Evolutionary conservation across 2,329 filamentous ascomycete species (phyloP).

Genomic region (Aspergillus spinulosporus): DNA sequence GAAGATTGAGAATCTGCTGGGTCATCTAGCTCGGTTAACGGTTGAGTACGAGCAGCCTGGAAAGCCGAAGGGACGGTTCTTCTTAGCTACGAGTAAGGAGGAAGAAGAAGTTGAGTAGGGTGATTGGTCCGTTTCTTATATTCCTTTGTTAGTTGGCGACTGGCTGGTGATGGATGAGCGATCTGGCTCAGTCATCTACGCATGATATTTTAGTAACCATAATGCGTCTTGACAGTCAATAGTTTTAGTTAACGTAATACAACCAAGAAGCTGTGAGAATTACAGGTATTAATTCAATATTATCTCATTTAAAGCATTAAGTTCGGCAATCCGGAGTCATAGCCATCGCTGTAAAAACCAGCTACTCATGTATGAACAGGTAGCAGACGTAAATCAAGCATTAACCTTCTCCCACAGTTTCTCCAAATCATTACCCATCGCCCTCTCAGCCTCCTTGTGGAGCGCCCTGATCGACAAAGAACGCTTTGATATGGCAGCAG

Average conservation of each 20-base stretch:
- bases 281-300: not conserved
- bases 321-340: not conserved
- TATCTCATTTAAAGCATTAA: not conserved
- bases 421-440: constrained; percentile 36
- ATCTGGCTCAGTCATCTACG: not conserved
- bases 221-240: not conserved
- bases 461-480: constrained; percentile 25
- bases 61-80: constrained; percentile 45
- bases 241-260: not conserved
- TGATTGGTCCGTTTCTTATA: not conserved
- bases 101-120: constrained; percentile 46
- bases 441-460: constrained; percentile 29
- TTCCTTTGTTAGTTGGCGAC: not conserved
- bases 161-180: not conserved
- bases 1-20: constrained; percentile 53
- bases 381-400: not conserved
- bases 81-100: constrained; percentile 44
- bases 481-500: constrained; percentile 33
- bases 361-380: not conserved
- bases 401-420: constrained; percentile 24
- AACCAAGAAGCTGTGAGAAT: not conserved
- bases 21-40: constrained; percentile 50
- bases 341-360: not conserved
- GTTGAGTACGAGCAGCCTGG: constrained; percentile 52
- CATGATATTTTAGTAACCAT: not conserved